Base-by-base conservation (phyloP, 2,329 filamentous ascomycete species). In the Ophidiomyces ophidiicola region DNA sequence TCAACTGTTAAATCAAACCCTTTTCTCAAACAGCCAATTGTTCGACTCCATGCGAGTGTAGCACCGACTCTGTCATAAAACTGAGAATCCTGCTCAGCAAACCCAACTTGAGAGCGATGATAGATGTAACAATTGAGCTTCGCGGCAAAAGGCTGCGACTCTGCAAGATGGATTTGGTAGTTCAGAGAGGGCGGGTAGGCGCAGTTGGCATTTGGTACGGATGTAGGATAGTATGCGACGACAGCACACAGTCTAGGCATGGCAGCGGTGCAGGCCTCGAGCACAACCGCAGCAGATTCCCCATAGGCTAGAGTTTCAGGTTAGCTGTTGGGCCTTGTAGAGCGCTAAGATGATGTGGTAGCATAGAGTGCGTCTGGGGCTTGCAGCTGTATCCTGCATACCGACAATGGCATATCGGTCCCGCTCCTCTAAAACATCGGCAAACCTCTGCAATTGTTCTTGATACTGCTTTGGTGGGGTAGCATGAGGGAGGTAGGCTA, bases 61-160 rank as follows among this genome's bases (percentile, higher is more conserved):
- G 78, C 72, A 0, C 71, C 70, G 2, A 81, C 63, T 6, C 69
- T 64, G 46, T 84, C 71, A 49, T 76, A 85, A 47, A 80, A 73
- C 2, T 81, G 76, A 21, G 82, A 55, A 41, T 83, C 74, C 14
- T 70, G 68, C 57, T 86, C 80, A 0, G 81, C 81, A 46, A 87
- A 86, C 0, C 82, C 82, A 0, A 74, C 61, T 36, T 74, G 61
- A 0, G 60, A 72, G 44, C 67, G 63, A 7, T 68, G 64, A 47
- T 80, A 80, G 0, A 67, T 67, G 50, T 69, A 76, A 3, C 63
- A 59, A 18, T 61, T 60, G 41, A 64, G 64, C 26, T 58, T 53
- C n/a, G 66, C 56, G 40, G 62, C 60, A 29, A 53, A 48, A 41
- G 39, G 50, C 17, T 67, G 53, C 26, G 62, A 52, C 6, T 66